Evolutionary conservation across 2,329 filamentous ascomycete genomes (phyloP).

Genomic region (Fusarium sp.): DNA sequence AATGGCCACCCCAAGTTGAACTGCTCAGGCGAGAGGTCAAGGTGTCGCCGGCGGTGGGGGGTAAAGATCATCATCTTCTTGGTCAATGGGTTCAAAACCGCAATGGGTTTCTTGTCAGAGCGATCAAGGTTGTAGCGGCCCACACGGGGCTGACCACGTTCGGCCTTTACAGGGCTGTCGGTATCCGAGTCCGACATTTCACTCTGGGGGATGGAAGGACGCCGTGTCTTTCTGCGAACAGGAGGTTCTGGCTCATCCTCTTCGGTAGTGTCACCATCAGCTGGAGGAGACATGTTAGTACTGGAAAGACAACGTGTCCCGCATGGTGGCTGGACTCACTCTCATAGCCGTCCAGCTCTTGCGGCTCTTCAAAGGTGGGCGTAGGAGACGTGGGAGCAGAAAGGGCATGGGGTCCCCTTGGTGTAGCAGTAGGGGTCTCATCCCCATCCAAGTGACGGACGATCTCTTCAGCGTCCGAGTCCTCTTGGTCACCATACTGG

Average conservation of each 20-base stretch:
- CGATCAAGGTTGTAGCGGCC: constrained; percentile 63
- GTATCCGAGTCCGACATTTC: constrained; percentile 61
- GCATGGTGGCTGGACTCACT: constrained; percentile 57
- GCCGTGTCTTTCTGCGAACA: constrained; percentile 57
- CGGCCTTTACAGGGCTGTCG: constrained; percentile 55
- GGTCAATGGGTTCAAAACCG: constrained; percentile 64
- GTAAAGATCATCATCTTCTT: constrained; percentile 71
- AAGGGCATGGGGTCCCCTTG: constrained; percentile 46
- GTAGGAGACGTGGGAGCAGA: constrained; percentile 38
- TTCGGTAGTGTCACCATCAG: constrained; percentile 68
- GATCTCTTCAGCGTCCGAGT: constrained; percentile 55
- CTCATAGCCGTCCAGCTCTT: constrained; percentile 65
- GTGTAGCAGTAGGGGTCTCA: constrained; percentile 55
- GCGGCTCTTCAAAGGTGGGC: constrained; percentile 46
- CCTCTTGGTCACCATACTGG: constrained; percentile 52
- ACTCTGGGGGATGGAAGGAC: constrained; percentile 48
- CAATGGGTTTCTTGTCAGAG: constrained; percentile 64
- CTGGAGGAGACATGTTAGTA: constrained; percentile 55
- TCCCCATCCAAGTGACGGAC: constrained; percentile 51
- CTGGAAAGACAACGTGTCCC: constrained; percentile 17
- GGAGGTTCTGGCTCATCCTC: constrained; percentile 63
- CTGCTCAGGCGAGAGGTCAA: constrained; percentile 64
- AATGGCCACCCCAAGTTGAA: constrained; percentile 60
- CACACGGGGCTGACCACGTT: constrained; percentile 61
- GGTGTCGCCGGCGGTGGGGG: constrained; percentile 56